Evolutionary conservation across 2,329 filamentous ascomycete species (phyloP), one percentile per base, ranked within the genome.

Genomic region (Sporothrix phasma): DNA sequence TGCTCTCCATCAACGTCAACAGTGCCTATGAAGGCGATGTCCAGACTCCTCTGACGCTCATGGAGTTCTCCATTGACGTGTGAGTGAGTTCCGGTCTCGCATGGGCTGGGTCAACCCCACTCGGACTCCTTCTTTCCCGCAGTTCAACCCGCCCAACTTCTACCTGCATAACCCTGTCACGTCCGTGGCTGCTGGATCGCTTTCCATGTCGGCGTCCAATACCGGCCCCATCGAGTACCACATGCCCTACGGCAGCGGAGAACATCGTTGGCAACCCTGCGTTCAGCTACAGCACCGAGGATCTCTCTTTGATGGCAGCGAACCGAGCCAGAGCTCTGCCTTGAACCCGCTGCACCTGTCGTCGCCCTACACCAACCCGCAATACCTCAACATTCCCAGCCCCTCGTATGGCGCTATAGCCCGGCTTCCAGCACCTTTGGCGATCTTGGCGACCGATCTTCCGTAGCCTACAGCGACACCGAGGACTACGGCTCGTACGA

Each of bases 51-150:
- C 75, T 89, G 66, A 77, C 79, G 5, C 79, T 92, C 49, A 89
- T 91, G 85, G 85, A 89, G 69, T 86, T 87, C 67, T 88, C 89
- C 19, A 85, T 88, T 63, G 82, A 89, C 69, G 84, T 85, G 84
- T 89, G 63, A 78, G 79, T 64, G 84, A 86, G 70, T 91, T 92
- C 75, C 85, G 87, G 69, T 79, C 78, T 41, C 83, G 86, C 68
- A 86, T 90, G 79, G 85, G 87, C 56, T 89, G 85, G 85, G 73
- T 79, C 51, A 80, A 84, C 66, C 84, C 84, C 11, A 77, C 79
- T 67, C 78, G 82, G 67, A 84, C 84, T 49, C 80, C 78, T 5
- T 84, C 84, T 10, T 86, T 86, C 73, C 83, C 84, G 29, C 81
- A 82, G 71, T 86, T 86, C 72, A 74, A 81, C 68, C 77, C 79